Conservation (phyloP, 2,329 filamentous ascomycete genomes). For the Fusarium poae region DNA sequence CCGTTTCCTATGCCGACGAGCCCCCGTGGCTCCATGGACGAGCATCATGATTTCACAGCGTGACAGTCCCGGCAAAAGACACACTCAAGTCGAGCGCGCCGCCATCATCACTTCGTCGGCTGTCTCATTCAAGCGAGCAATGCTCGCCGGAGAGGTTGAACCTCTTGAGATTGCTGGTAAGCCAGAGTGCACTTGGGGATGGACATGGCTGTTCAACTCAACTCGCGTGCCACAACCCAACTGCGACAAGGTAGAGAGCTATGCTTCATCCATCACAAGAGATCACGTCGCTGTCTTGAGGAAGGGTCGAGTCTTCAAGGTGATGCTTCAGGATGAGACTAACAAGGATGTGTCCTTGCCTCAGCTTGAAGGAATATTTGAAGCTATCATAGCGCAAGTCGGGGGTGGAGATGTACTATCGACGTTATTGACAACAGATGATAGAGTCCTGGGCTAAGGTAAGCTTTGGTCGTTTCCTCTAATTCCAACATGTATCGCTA, state of each 20-base stretch:
- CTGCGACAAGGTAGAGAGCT: background rate
- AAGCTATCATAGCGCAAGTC: background rate
- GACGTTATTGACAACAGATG: background rate
- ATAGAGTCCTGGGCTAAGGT: slow-evolving; percentile 10
- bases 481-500: background rate
- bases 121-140: background rate
- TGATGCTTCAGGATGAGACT: slow-evolving; percentile 2
- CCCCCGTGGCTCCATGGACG: slow-evolving; percentile 6
- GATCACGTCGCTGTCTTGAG: slow-evolving; percentile 6
- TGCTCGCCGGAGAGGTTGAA: background rate
- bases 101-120: background rate
- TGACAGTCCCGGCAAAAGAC: slow-evolving; percentile 2
- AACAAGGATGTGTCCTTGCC: background rate
- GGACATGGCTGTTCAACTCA: slow-evolving; percentile 5
- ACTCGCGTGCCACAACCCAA: background rate
- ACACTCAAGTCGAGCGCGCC: background rate
- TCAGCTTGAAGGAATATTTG: background rate
- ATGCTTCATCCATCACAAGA: background rate
- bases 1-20: slow-evolving; percentile 2
- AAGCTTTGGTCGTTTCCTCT: background rate
- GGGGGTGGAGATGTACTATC: background rate
- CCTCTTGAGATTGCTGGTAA: slow-evolving; percentile 8
- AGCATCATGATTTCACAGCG: slow-evolving; percentile 7
- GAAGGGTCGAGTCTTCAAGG: slow-evolving; percentile 6
- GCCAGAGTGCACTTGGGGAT: slow-evolving; percentile 4